Evolutionary conservation across 495 filamentous ascomycete species (phyloP).

Genomic region (Talaromyces adpressus): DNA sequence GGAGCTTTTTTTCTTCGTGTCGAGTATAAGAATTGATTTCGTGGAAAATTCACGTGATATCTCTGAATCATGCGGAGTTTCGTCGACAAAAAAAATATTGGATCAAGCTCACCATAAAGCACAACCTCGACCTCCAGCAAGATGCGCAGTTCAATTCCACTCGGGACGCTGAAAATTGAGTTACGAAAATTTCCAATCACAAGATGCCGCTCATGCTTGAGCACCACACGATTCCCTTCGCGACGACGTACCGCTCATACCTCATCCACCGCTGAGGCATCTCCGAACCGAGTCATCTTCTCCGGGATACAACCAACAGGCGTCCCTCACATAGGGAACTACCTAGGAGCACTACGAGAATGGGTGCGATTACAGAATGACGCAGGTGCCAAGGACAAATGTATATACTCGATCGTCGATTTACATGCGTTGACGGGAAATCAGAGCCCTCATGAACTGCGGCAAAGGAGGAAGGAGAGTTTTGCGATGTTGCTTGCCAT

Average conservation of each 20-base stretch:
- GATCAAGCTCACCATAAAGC: not conserved
- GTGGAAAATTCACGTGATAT: conserved; percentile 4
- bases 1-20: not conserved
- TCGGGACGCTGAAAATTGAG: no score
- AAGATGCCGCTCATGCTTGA: not conserved
- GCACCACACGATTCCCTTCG: not conserved
- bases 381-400: conserved; percentile 42
- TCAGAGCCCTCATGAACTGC: conserved; percentile 52
- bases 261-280: conserved; percentile 1
- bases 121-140: not conserved
- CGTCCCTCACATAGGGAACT: conserved; percentile 93
- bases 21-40: not conserved
- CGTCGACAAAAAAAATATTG: not conserved
- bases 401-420: conserved; percentile 84
- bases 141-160: not conserved
- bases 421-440: conserved; percentile 83
- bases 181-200: not conserved
- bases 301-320: conserved; percentile 97
- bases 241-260: conserved; percentile 1
- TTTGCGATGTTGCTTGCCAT: conserved; percentile 77
- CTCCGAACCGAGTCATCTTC: conserved; percentile 49
- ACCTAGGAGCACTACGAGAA: conserved; percentile 81
- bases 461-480: conserved; percentile 59
- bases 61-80: conserved; percentile 1
- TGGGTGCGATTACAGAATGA: conserved; percentile 76